Evolutionary conservation across 805 yeast species (phyloP).

Genomic region (Ogataea kodamae): DNA sequence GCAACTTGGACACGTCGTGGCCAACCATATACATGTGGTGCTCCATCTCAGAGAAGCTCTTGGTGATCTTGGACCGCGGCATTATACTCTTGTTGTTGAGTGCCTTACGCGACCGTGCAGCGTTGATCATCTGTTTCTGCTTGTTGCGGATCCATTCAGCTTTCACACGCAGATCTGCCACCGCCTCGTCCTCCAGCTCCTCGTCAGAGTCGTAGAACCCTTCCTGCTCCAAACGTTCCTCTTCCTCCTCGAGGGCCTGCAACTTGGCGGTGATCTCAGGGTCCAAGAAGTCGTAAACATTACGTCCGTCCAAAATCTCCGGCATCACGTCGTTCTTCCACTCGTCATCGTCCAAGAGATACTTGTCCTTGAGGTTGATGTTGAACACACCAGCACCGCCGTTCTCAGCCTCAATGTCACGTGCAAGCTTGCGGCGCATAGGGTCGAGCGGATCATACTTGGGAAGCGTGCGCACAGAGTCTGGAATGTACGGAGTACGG

Average conservation of each 20-base stretch:
- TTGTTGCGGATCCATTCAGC: constrained; percentile 95
- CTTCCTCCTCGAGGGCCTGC: constrained; percentile 95
- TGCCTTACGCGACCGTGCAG: constrained; percentile 81
- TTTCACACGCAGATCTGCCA: constrained; percentile 71
- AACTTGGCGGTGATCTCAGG: constrained; percentile 92
- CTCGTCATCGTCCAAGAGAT: constrained; percentile 88
- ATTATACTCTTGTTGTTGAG: constrained; percentile 81
- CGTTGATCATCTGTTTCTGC: constrained; percentile 89
- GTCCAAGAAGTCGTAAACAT: constrained; percentile 95
- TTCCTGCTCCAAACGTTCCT: constrained; percentile 86
- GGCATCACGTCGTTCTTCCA: constrained; percentile 99
- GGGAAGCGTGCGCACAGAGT: constrained; percentile 52
- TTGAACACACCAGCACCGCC: constrained; percentile 99
- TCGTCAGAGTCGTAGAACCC: constrained; percentile 94
- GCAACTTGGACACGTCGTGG: constrained; percentile 71
- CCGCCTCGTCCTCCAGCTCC: constrained; percentile 51
- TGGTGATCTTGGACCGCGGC: constrained; percentile 86
- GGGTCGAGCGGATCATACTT: constrained; percentile 81
- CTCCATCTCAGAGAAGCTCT: constrained; percentile 76
- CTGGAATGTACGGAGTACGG: constrained; percentile 82
- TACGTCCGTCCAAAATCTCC: constrained; percentile 91
- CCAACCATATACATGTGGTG: constrained; percentile 87
- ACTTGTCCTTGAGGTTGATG: constrained; percentile 88
- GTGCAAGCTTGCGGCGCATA: constrained; percentile 72
- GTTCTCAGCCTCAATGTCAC: constrained; percentile 88